These are phyloP conservation scores for Pleodorina starrii DNA, from an alignment of 139 green algal species.

Conservation along the genomic window DNA sequence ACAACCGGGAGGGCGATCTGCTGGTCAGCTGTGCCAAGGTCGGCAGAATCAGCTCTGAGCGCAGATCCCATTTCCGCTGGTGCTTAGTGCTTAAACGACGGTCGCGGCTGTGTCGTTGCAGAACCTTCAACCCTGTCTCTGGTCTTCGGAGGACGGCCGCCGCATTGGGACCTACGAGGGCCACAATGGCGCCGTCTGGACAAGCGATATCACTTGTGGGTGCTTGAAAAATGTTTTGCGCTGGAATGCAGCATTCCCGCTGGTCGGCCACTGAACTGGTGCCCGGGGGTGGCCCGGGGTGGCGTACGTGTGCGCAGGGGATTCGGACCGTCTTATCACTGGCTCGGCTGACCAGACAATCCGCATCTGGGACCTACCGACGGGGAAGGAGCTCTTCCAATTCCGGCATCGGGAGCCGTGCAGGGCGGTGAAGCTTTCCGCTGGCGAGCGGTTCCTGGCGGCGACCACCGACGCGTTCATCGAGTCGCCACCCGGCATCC, in stretches of 20 bases:
- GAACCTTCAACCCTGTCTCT: conserved; percentile 83
- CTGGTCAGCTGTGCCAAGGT: conserved; percentile 97
- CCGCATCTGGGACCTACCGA: conserved; percentile 94
- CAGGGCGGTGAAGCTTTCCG: conserved; percentile 71
- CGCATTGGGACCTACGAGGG: conserved; percentile 97
- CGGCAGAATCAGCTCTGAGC: neutral
- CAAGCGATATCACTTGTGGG: conserved; percentile 90
- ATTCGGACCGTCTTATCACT: conserved; percentile 84
- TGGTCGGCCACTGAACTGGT: neutral
- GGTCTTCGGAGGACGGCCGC: conserved; percentile 93
- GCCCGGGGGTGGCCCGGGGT: too few species aligned
- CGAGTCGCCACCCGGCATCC: conserved; percentile 64
- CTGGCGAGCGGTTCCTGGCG: conserved; percentile 88
- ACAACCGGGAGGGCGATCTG: conserved; percentile 97
- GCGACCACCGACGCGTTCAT: conserved; percentile 94
- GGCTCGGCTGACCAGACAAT: conserved; percentile 89
- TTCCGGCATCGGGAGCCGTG: conserved; percentile 91
- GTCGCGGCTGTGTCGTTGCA: neutral
- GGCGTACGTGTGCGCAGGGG: conserved; percentile 43
- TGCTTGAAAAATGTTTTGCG: too few species aligned
- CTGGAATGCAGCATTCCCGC: too few species aligned
- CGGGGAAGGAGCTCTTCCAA: conserved; percentile 86
- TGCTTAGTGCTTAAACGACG: neutral
- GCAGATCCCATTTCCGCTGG: neutral
- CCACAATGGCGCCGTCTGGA: conserved; percentile 96